Evolutionary conservation across 2,329 filamentous ascomycete genomes (phyloP).

Genomic region (Fusarium sublunatum): DNA sequence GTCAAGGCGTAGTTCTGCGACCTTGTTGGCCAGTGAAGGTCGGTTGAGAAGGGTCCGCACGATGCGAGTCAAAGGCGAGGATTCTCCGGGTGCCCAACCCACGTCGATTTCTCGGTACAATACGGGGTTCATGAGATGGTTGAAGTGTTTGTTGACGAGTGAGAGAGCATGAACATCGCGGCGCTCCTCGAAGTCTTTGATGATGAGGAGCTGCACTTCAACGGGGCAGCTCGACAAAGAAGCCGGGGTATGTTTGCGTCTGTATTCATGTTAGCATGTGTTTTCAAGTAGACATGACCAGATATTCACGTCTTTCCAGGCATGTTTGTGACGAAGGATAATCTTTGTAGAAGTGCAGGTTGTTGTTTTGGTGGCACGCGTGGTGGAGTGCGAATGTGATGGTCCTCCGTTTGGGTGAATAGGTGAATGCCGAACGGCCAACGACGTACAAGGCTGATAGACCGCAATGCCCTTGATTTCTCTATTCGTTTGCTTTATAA

Average conservation of each 20-base stretch:
- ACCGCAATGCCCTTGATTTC: neutral
- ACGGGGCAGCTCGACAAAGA: neutral
- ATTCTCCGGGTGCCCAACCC: neutral
- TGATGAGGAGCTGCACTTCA: neutral
- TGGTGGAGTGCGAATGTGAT: neutral
- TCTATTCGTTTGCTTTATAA: neutral
- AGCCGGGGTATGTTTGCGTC: neutral
- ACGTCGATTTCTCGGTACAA: neutral
- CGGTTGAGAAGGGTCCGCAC: conserved; percentile 1
- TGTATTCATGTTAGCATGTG: neutral
- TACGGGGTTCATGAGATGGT: neutral
- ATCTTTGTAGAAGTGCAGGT: neutral
- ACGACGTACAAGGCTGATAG: neutral
- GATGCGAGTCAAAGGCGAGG: neutral
- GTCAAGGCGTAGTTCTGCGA: neutral
- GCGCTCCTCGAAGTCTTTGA: neutral
- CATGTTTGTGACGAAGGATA: neutral
- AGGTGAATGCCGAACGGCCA: neutral
- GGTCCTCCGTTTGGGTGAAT: neutral
- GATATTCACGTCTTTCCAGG: neutral
- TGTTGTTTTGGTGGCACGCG: neutral
- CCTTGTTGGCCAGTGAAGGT: neutral
- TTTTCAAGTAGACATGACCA: neutral
- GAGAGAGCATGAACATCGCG: neutral
- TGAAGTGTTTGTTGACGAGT: neutral